A percentile compares a stretch with the other conserved stretches of the same genome.
Conservation (phyloP, 345 rosid genomes). For the Anacardium occidentale region DNA sequence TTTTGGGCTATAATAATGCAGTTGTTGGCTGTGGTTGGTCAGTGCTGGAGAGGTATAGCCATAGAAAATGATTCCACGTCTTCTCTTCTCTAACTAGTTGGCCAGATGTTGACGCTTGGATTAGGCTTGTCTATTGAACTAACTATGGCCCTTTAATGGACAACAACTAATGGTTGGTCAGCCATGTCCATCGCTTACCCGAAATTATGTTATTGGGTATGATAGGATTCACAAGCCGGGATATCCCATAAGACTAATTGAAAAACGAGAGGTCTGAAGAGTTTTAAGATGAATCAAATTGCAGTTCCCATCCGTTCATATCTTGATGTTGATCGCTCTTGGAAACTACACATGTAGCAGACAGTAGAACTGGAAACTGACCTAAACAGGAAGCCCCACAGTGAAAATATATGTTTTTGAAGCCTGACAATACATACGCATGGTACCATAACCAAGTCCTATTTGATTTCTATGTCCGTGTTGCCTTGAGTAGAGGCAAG, state of each 20-base stretch:
- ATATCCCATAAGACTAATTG: background rate
- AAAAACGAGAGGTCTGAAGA: background rate
- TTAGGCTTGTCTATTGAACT: background rate
- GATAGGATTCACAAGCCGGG: background rate
- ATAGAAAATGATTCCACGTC: background rate
- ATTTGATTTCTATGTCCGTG: no score
- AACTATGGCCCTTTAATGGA: background rate
- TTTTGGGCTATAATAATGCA: background rate
- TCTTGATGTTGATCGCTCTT: no score
- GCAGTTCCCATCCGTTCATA: no score
- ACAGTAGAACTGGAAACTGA: background rate
- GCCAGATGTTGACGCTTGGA: background rate
- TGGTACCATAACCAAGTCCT: background rate
- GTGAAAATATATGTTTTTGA: no score
- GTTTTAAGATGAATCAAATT: background rate
- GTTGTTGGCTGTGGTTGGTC: background rate
- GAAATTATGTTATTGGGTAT: no score
- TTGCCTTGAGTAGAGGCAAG: slow-evolving; percentile 6
- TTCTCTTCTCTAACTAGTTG: background rate
- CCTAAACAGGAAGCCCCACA: background rate
- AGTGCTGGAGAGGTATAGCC: background rate
- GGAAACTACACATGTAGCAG: background rate
- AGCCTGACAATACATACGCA: no score
- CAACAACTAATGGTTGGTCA: background rate
- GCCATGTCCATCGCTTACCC: background rate